phyloP scores from a whole-genome alignment of 108 stramenopile genomes.

The Fistulifera solaris region DNA sequence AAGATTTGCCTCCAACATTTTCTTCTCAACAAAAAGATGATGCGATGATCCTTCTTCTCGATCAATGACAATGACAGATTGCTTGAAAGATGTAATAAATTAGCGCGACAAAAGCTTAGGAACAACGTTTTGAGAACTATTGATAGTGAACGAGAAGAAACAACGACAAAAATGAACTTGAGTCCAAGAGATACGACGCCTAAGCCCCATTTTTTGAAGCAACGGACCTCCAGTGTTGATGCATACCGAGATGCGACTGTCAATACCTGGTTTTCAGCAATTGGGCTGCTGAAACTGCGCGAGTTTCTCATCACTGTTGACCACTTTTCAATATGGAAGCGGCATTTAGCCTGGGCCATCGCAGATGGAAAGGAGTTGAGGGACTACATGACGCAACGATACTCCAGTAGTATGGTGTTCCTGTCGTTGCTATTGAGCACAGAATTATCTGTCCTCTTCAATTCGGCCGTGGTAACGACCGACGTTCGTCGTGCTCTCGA shows the following conservation, averaged over 20 bases:
- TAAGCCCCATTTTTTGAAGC: constrained; percentile 37
- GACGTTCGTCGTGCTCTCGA: constrained; percentile 29
- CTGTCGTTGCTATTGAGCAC: constrained; percentile 55
- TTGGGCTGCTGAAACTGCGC: constrained; percentile 26
- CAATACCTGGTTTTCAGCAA: constrained; percentile 32
- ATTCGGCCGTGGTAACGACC: constrained; percentile 27
- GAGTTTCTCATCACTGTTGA: constrained; percentile 43
- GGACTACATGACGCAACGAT: constrained; percentile 47
- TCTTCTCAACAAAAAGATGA: too few relatives aligned
- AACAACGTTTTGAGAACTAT: too few relatives aligned
- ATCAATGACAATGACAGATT: too few relatives aligned
- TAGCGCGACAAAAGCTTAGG: too few relatives aligned
- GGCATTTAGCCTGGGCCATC: constrained; percentile 53
- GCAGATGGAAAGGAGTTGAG: constrained; percentile 39
- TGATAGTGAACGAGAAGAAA: too few relatives aligned
- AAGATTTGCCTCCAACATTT: too few relatives aligned
- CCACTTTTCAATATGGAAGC: constrained; percentile 39
- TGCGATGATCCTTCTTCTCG: too few relatives aligned
- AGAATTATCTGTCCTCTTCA: constrained; percentile 43
- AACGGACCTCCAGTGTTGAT: constrained; percentile 39
- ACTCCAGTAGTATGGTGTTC: constrained; percentile 56
- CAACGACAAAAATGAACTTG: neutral
- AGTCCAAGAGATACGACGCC: constrained; percentile 1
- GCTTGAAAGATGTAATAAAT: too few relatives aligned
- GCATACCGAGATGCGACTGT: constrained; percentile 25